Evolutionary conservation across 768 basidiomycete genomes (phyloP).

Genomic region (Mycena floridula): DNA sequence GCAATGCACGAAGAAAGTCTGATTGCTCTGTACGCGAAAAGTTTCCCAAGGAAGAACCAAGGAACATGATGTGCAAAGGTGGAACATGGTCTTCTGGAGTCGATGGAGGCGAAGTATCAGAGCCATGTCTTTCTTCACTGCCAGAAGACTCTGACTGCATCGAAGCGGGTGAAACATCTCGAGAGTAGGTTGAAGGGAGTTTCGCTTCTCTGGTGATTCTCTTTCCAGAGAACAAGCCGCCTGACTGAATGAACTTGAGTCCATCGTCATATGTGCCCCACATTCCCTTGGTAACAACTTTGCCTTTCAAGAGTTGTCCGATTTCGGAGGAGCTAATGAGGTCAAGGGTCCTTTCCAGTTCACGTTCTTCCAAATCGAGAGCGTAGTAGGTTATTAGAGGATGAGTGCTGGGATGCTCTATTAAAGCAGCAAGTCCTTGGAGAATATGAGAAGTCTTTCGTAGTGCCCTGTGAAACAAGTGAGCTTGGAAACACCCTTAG

Average conservation of each 20-base stretch:
- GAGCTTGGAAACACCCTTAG: constrained; percentile 6
- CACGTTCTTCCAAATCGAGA: constrained; percentile 85
- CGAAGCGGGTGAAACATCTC: constrained; percentile 35
- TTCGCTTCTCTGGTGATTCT: constrained; percentile 8
- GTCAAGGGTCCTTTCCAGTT: constrained; percentile 74
- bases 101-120: constrained; percentile 30
- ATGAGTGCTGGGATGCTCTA: constrained; percentile 24
- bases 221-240: constrained; percentile 38
- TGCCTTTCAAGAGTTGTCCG: constrained; percentile 57
- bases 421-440: constrained; percentile 55
- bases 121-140: constrained; percentile 1
- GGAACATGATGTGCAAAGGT: constrained; percentile 80
- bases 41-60: constrained; percentile 92
- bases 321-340: constrained; percentile 59
- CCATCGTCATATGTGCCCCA: constrained; percentile 92
- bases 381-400: constrained; percentile 81
- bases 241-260: constrained; percentile 67
- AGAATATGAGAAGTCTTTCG: constrained; percentile 88
- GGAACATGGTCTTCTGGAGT: constrained; percentile 38
- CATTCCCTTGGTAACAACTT: constrained; percentile 76
- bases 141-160: constrained; percentile 8
- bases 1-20: constrained; percentile 71
- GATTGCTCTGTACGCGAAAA: constrained; percentile 67
- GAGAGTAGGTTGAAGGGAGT: constrained; percentile 7
- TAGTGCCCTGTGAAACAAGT: constrained; percentile 49